Base-by-base conservation (phyloP, 768 basidiomycete species). In the Lanmaoa pseudosensibilis region DNA sequence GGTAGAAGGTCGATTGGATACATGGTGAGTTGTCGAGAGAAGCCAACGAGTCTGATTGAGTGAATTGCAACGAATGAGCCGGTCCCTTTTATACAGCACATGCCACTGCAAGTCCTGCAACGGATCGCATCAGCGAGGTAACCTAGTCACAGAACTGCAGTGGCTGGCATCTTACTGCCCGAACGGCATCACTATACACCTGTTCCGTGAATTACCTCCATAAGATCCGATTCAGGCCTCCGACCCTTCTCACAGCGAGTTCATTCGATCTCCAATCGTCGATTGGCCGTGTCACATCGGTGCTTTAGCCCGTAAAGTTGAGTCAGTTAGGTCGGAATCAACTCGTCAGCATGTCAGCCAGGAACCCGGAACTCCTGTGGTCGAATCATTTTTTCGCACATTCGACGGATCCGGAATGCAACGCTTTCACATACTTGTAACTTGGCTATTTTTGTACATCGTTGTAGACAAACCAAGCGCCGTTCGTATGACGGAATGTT, bases 1-100 rank as follows among this genome's bases (percentile, higher is more conserved):
- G 82, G 82, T 57, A 86, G 73, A 55, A 85, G 65, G 61, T 77
- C 67, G 36, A 70, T 53, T 11, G 64, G 61, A 54, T 63, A 60
- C 70, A 72, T 72, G 56, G 57, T 43, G 36, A 54, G 50, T 55
- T 41, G 59, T 50, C 41, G 48, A 50, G 51, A 23, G 52, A 19
- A 36, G 25, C 46, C 30, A 27, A 34, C 2, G 49, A 53, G n/a
- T 23, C 23, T 34, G 46, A 46, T 55, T 60, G 64, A 47, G 46
- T 33, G 48, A 27, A 56, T 45, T 41, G 18, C 11, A 38, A 23
- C 38, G 16, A 23, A 33, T 13, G 57, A 48, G 34, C 27, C 44
- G 23, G 45, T 34, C 23, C 58, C 59, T 72, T 71, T 67, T 73
- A 72, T 74, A 71, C 69, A 71, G 61, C 32, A 62, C 6, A 19